These are phyloP conservation scores for Carex kokanica DNA, from an alignment of 176 grass and related monocot species.

Conservation along the genomic window DNA sequence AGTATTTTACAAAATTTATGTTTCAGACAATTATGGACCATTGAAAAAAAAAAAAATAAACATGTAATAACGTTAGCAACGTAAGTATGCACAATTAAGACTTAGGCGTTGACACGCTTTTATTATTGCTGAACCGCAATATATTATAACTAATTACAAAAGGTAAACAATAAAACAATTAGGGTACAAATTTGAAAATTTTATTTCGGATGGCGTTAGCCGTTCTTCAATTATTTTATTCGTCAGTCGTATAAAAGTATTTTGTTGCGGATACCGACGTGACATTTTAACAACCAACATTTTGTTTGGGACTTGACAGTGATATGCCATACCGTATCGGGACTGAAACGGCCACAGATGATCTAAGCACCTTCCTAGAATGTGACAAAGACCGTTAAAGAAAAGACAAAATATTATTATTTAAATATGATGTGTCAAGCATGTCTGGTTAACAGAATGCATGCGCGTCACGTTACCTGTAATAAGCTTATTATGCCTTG, in stretches of 20 bases:
- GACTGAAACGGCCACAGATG: background rate
- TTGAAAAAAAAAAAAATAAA: no score
- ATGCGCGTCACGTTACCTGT: background rate
- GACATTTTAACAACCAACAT: background rate
- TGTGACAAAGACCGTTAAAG: conserved; percentile 1
- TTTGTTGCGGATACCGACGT: background rate
- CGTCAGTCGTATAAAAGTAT: background rate
- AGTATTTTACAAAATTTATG: no score
- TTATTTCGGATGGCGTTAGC: no score
- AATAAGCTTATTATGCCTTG: background rate
- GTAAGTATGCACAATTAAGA: no score
- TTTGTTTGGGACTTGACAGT: background rate
- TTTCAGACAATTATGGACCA: no score
- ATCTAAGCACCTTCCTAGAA: background rate
- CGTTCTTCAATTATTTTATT: no score
- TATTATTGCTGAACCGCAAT: no score
- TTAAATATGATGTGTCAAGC: conserved; percentile 2
- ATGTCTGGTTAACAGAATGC: background rate
- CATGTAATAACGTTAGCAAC: no score
- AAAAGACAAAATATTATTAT: background rate
- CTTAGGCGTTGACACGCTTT: no score
- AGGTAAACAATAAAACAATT: no score
- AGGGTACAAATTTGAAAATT: no score
- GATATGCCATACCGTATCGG: background rate
- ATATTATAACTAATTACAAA: no score